Conservation (phyloP, 164 flowering plant species). For the Kingdonia uniflora region DNA sequence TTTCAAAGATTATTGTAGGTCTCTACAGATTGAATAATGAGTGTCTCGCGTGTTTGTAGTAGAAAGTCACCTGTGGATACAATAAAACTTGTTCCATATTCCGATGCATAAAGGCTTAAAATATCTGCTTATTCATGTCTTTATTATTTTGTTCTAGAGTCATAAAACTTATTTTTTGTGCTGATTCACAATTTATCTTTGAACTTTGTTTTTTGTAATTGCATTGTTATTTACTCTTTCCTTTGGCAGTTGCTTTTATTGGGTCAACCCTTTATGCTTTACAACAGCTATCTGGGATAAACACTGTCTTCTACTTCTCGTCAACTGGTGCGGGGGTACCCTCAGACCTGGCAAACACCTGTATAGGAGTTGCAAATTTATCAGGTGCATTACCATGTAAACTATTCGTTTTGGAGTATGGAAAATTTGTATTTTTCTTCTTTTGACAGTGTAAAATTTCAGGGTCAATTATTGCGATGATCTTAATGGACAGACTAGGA, state of each 20-base stretch:
- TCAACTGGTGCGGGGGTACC: conserved; percentile 58
- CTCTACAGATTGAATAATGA: no score
- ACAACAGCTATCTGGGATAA: conserved; percentile 82
- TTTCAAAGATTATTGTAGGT: no score
- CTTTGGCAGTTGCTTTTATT: conserved; percentile 96
- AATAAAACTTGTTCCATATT: no score
- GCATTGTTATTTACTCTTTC: conserved; percentile 40
- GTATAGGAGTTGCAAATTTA: conserved; percentile 49
- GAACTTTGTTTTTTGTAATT: conserved; percentile 12
- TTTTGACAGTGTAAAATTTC: conserved; percentile 7
- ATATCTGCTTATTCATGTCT: no score
- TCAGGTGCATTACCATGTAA: conserved; percentile 25
- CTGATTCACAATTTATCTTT: no score
- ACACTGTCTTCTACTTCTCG: conserved; percentile 77
- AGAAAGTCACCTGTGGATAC: no score
- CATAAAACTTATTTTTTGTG: no score
- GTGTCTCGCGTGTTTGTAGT: no score
- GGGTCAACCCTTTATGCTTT: conserved; percentile 69
- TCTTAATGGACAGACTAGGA: conserved; percentile 88
- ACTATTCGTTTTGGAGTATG: neutral
- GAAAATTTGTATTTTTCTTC: neutral
- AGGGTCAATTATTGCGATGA: conserved; percentile 80
- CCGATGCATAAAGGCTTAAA: no score
- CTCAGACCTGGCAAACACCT: conserved; percentile 44
- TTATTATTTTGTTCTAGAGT: no score